Conservation (phyloP, 1,284 basidiomycete genomes). For the Hypsizygus ulmarius region DNA sequence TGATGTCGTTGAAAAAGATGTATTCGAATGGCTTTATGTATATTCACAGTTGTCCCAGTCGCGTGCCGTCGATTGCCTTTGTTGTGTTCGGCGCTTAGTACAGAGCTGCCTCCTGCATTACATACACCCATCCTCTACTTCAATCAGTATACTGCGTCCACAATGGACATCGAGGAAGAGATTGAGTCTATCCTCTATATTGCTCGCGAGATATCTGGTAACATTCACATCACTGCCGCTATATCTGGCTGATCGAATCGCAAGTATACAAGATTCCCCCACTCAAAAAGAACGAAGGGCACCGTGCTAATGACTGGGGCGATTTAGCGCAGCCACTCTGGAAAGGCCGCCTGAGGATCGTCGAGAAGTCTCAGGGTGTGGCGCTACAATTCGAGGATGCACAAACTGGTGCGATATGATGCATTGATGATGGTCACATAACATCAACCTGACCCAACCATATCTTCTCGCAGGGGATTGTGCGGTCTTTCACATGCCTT, state of each 20-base stretch:
- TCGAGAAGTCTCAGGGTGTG: conserved; percentile 66
- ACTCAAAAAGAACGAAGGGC: conserved; percentile 79
- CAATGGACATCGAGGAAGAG: conserved; percentile 67
- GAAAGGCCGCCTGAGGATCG: conserved; percentile 86
- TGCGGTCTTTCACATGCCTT: conserved; percentile 32
- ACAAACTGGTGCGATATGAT: conserved; percentile 56
- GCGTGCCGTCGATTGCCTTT: too few species aligned
- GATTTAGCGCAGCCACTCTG: conserved; percentile 80
- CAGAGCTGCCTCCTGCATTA: background rate
- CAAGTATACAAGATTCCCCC: conserved; percentile 82
- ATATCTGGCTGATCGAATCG: conserved; percentile 11
- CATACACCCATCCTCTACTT: background rate
- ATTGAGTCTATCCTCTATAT: conserved; percentile 86
- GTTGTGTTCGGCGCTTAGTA: background rate
- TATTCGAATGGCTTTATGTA: background rate
- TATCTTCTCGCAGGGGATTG: conserved; percentile 50
- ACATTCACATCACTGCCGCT: conserved; percentile 2
- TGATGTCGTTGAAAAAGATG: conserved; percentile 24
- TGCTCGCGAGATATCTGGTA: conserved; percentile 81
- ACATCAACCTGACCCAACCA: background rate
- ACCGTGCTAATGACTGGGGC: conserved; percentile 84
- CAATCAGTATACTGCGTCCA: background rate
- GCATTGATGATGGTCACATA: background rate
- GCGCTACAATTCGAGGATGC: conserved; percentile 73
- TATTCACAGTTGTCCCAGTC: background rate